Base-by-base conservation (phyloP, 495 filamentous ascomycete species). In the Apodospora peruviana region DNA sequence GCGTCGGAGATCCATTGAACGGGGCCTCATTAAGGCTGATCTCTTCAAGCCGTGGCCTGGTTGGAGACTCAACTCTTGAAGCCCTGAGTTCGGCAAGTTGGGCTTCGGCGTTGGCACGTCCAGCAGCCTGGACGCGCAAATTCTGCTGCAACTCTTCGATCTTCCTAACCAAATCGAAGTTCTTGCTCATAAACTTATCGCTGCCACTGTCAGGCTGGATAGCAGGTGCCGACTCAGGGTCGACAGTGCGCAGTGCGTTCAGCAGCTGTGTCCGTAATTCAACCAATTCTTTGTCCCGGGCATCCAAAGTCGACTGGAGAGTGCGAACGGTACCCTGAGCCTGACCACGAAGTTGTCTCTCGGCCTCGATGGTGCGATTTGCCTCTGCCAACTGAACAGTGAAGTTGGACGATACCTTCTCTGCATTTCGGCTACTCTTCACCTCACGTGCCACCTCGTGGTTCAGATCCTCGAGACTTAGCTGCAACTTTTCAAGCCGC, bases 391-490 rank as follows among this genome's bases (percentile, higher is more conserved):
- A 71, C 60, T 98, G 91, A 25, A 86, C 79, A 11, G 82, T 87
- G 22, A 84, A 77, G 20, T 79, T 84, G 1, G 91, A 96, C n/a
- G 89, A 86, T 11, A 81, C 79, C 56, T 95, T 93, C 67, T 98
- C 93, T 14, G 93, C 93, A 62, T 84, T 90, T 14, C 93, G 85
- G 53, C 82, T 95, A 34, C 83, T 83, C 69, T 96, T 93, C 56
- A 93, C 91, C 64, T 96, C 93, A 12, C 89, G 76, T 21, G 83
- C 86, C 32, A 96, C 78, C 66, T 97, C 91, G 62, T 98, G 93
- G 56, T 91, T 96, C 21, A 96, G 73, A 65, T 98, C 93, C 59
- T 98, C 93, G 12, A 96, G 65, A 56, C 76, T 90, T 43, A 98
- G 74, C 18, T 90, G 79, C 27, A 97, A 71, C 68, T 96, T 97